Base-by-base conservation (phyloP, 2,329 filamentous ascomycete species). In the Cryphonectria parasitica region DNA sequence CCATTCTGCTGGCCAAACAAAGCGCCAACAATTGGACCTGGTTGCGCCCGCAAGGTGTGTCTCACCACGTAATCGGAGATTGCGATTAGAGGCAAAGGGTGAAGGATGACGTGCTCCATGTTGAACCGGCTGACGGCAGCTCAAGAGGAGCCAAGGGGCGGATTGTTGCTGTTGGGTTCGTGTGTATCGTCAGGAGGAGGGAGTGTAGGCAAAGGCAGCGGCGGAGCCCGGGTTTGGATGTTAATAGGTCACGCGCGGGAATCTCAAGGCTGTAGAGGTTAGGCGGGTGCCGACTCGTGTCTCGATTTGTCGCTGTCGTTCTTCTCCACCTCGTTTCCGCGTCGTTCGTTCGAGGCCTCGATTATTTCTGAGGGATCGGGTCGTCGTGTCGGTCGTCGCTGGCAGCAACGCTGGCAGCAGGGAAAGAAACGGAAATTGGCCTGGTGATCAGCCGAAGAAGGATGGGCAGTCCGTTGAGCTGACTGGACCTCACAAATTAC, bases 51-150 rank as follows among this genome's bases (percentile, higher is more conserved):
- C 69, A 97, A 87, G 0, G 91, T 93, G 80, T 97, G 95, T 72
- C 96, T 90, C 71, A 95, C 97, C 80, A 98, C 94, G 80, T 97
- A 97, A 81, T 99, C 96, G 75, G 95, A 97, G 77, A 99, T 96
- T 74, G 92, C 97, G 82, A 99, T 92, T 75, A 98, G 91, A 67
- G 97, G 95, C 64, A 99, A 90, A 36, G 96, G 96, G 78, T 99
- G 96, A 25, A 99, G 89, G 76, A 94, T 90, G 49, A 67, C 71
- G 43, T 69, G 67, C 66, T 71, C 69, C 71, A 72, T 72, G 5
- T 49, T 62, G 58, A 31, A 19, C 25, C 28, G 36, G n/a, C 41
- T 13, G n/a, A 2, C 7, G 7, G 5, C 7, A 2, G 41, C 11
- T 34, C 43, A 66, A 31, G 19, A 34, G 49, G 54, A 64, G n/a